Conservation (phyloP, 192 early-diverging fungal genomes). For the Backusella parvicylindrica region DNA sequence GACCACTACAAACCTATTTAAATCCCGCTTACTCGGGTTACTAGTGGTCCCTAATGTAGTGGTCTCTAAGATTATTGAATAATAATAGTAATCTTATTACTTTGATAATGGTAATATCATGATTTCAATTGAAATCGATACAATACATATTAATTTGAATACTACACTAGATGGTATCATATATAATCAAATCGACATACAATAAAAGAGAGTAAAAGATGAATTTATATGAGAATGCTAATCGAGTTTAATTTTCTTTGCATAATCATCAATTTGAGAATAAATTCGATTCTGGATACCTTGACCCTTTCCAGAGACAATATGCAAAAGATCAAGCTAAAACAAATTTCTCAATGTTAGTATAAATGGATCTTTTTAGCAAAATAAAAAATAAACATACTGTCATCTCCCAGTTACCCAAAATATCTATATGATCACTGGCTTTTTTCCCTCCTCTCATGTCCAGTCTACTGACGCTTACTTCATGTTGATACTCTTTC, state of each 20-base stretch:
- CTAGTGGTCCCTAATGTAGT: no score
- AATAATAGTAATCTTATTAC: background rate
- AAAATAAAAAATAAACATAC: constrained; percentile 16
- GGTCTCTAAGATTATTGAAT: no score
- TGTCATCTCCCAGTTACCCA: constrained; percentile 75
- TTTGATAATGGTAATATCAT: background rate
- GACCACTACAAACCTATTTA: no score
- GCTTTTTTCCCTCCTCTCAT: constrained; percentile 72
- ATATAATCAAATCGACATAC: background rate
- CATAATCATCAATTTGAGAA: constrained; percentile 21
- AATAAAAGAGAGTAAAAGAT: background rate
- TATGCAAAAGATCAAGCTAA: constrained; percentile 22
- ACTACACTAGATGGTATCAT: no score
- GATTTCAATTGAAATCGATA: no score
- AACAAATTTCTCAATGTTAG: background rate
- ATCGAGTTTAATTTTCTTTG: constrained; percentile 10
- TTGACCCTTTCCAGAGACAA: constrained; percentile 18
- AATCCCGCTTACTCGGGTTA: no score
- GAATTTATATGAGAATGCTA: background rate
- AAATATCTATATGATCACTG: constrained; percentile 83
- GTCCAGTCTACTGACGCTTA: constrained; percentile 51
- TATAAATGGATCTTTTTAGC: background rate
- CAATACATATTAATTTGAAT: no score
- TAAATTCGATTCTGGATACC: constrained; percentile 16
- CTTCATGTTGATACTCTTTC: constrained; percentile 64